phyloP scores from a whole-genome alignment of 257 asterid genomes.

The Nicotiana paniculata region DNA sequence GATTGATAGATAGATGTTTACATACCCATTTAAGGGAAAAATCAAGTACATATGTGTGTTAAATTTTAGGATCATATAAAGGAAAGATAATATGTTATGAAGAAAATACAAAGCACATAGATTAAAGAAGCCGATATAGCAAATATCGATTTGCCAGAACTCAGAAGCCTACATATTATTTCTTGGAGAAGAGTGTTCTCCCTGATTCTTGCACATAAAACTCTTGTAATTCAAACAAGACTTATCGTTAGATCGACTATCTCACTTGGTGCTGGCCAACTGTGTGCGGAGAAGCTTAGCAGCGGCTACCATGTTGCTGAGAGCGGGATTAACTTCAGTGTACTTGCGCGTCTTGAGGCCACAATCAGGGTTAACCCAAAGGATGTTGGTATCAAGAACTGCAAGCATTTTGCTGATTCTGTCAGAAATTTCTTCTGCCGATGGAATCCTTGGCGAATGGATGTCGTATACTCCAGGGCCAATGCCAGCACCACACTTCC shows the following conservation, averaged over 20 bases:
- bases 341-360: conserved; percentile 97
- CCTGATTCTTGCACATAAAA: background rate
- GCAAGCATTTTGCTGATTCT: conserved; percentile 96
- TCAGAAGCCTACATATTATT: background rate
- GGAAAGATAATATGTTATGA: background rate
- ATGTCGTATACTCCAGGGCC: conserved; percentile 96
- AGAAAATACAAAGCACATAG: no score
- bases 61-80: no score
- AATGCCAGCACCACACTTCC: conserved; percentile 87
- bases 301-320: conserved; percentile 82
- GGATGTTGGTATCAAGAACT: conserved; percentile 78
- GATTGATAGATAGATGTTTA: no score
- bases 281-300: conserved; percentile 67
- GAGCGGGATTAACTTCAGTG: conserved; percentile 86
- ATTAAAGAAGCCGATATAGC: no score
- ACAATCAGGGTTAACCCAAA: conserved; percentile 98
- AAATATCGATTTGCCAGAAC: background rate
- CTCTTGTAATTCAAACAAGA: background rate
- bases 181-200: background rate
- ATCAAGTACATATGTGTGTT: no score
- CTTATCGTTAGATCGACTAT: background rate
- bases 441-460: conserved; percentile 94
- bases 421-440: conserved; percentile 80
- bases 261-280: background rate
- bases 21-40: no score